Evolutionary conservation across 2,329 filamentous ascomycete species (phyloP).

Genomic region (Xylariaceae sp.): DNA sequence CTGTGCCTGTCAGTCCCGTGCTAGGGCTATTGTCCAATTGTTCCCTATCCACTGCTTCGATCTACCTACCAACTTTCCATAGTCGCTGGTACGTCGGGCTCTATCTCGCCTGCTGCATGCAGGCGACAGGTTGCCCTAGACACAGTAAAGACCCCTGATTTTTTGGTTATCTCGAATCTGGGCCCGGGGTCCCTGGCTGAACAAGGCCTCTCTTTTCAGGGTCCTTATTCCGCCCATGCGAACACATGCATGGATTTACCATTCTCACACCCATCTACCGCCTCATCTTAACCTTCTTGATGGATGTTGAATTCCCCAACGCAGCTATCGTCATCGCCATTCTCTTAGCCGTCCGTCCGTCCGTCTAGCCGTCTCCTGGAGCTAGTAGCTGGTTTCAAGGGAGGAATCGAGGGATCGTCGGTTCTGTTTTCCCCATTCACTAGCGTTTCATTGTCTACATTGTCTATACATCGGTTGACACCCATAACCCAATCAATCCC

Average conservation of each 20-base stretch:
- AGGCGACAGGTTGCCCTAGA: neutral
- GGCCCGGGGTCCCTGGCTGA: neutral
- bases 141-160: conserved; percentile 17
- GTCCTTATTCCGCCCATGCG: conserved; percentile 13
- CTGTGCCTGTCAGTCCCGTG: conserved; percentile 6
- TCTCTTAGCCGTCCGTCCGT: neutral
- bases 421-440: conserved; percentile 8
- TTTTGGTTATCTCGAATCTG: conserved; percentile 8
- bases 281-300: conserved; percentile 24
- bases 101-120: neutral
- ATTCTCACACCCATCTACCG: conserved; percentile 15
- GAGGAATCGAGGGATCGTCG: conserved; percentile 13
- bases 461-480: conserved; percentile 6
- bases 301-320: conserved; percentile 2
- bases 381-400: neutral
- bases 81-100: neutral
- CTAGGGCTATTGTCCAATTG: conserved; percentile 24
- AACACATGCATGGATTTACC: conserved; percentile 22
- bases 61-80: conserved; percentile 15
- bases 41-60: conserved; percentile 17
- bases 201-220: neutral
- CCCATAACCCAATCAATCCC: conserved; percentile 13
- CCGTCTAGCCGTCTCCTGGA: neutral
- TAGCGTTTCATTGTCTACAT: conserved; percentile 15
- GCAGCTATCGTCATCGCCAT: conserved; percentile 21